Conservation (phyloP, 2,329 filamentous ascomycete genomes). For the Phaeophleospora eucalypticola region DNA sequence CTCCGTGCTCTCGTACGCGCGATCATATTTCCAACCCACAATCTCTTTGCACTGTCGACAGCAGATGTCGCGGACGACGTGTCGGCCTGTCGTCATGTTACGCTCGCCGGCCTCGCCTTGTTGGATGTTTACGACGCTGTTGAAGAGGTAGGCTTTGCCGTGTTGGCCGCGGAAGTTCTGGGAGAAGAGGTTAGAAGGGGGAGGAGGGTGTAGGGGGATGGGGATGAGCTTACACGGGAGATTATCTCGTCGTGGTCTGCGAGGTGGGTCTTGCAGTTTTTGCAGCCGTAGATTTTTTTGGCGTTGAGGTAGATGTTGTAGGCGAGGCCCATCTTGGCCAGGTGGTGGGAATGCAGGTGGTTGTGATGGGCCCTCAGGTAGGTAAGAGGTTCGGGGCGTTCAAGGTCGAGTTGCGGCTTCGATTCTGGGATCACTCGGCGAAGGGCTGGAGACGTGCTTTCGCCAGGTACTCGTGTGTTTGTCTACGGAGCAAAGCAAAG, state of each 20-base stretch:
- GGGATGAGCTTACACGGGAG: slow-evolving; percentile 63
- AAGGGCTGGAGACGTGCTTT: no score
- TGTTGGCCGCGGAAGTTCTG: slow-evolving; percentile 98
- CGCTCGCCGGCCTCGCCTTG: slow-evolving; percentile 82
- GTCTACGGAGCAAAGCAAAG: no score
- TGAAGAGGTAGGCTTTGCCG: slow-evolving; percentile 96
- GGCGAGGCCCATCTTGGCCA: slow-evolving; percentile 32
- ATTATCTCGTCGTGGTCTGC: slow-evolving; percentile 96
- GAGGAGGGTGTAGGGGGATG: neutral
- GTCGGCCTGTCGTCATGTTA: slow-evolving; percentile 95
- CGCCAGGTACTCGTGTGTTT: no score
- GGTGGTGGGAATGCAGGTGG: no score
- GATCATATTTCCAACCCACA: slow-evolving; percentile 99
- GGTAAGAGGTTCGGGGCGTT: neutral
- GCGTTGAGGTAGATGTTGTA: slow-evolving; percentile 60
- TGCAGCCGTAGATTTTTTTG: slow-evolving; percentile 78
- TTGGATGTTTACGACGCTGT: slow-evolving; percentile 85
- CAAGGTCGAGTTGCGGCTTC: no score
- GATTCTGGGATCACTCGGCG: no score
- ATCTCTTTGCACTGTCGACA: slow-evolving; percentile 89
- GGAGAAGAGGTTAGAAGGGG: slow-evolving; percentile 1
- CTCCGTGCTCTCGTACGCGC: slow-evolving; percentile 84
- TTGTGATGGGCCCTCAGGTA: slow-evolving; percentile 13
- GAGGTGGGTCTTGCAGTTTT: slow-evolving; percentile 91
- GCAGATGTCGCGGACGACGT: slow-evolving; percentile 87